These are phyloP conservation scores for Apiospora marii DNA, from an alignment of 2,329 filamentous ascomycete genomes.

Conservation along the genomic window DNA sequence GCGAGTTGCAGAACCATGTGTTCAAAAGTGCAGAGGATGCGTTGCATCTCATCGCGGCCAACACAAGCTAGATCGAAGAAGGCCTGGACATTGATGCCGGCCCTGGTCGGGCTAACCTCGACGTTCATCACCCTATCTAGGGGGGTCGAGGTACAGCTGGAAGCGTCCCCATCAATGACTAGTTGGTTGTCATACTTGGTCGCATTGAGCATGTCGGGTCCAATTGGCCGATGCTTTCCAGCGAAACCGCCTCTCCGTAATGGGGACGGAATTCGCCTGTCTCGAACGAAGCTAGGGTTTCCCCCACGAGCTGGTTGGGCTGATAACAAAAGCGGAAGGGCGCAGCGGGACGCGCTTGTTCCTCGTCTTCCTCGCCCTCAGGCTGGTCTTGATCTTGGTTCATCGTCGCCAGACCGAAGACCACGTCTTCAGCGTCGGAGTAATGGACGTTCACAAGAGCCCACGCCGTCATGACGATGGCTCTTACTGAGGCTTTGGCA, in stretches of 20 bases:
- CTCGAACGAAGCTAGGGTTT: not conserved
- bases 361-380: not conserved
- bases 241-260: slow-evolving; percentile 8
- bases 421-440: slow-evolving; percentile 26
- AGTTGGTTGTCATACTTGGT: slow-evolving; percentile 26
- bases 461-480: slow-evolving; percentile 22
- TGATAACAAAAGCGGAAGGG: slow-evolving; percentile 21
- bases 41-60: slow-evolving; percentile 24
- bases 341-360: not conserved
- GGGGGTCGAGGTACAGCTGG: slow-evolving; percentile 21
- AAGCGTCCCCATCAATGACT: slow-evolving; percentile 22
- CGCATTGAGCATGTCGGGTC: slow-evolving; percentile 24
- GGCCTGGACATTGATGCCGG: slow-evolving; percentile 23
- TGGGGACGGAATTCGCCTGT: not conserved
- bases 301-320: not conserved
- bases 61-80: slow-evolving; percentile 24
- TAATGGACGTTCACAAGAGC: slow-evolving; percentile 26
- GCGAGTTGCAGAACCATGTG: slow-evolving; percentile 18
- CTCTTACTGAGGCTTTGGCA: slow-evolving; percentile 9
- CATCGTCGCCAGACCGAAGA: slow-evolving; percentile 23
- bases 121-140: slow-evolving; percentile 23
- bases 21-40: slow-evolving; percentile 23
- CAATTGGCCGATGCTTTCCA: slow-evolving; percentile 23
- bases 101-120: slow-evolving; percentile 22
- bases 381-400: slow-evolving; percentile 12